Base-by-base conservation (phyloP, 768 basidiomycete genomes). In the Gyrodon lividus region DNA sequence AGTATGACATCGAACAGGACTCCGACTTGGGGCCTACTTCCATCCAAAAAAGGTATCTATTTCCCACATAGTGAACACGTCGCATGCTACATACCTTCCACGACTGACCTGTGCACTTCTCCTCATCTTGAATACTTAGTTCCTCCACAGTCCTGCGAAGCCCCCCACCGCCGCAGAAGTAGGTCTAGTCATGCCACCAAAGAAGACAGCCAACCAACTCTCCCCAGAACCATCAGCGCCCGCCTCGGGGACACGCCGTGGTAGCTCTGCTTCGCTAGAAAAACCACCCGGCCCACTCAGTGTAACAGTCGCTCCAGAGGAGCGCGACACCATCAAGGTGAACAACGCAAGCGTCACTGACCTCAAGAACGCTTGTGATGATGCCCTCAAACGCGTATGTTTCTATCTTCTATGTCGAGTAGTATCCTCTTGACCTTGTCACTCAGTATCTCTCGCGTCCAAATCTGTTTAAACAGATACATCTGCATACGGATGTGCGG, bases 401-500 rank as follows among this genome's bases (percentile, higher is more conserved):
- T 33, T 31, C 14, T 20, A 34, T 45, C 23, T 10, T 33, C 37
- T 43, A 35, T 48, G 5, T 1, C 6, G 13, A 3, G 28, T n/a
- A 12, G 19, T 6, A 2, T 31, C 20, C 13, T 50, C 33, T 41
- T 47, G 30, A 46, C 41, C 28, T 43, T 38, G 22, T 46, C n/a
- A 12, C 50, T n/a, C 67, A 95, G 92, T 89, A 85, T 66, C 76
- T 95, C 38, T 82, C 88, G 47, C 78, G 86, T 49, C 88, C 89
- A 8, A 83, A 86, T 48, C 70, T 92, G 34, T 98, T 94, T 76
- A 89, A 87, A 53, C 89, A 89, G 65, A 92, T 84, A 33, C 80
- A 95, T 69, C 74, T 82, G 38, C 93, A 98, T 60, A 92, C 91
- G 2, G 94, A 97, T 63, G 84, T 97, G 10, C 84, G 91, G 43